A percentile compares a stretch with the other conserved stretches of the same genome.
phyloP scores from a whole-genome alignment of 371 early-diverging fungal genomes.

The Dinochytrium kinnereticum region DNA sequence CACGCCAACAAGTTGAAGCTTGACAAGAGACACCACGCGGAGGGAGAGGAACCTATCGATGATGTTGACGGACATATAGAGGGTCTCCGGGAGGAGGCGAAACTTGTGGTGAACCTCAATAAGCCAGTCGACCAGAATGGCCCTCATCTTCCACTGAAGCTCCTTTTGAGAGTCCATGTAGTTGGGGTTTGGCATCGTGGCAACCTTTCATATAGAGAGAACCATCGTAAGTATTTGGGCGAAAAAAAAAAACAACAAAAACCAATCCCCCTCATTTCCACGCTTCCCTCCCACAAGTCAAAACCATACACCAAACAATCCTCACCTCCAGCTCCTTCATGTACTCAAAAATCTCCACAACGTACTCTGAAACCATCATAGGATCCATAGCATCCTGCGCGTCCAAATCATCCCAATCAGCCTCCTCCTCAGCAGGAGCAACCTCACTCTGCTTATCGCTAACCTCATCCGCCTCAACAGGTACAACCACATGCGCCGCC shows the following conservation, averaged over 20 bases:
- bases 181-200: slow-evolving; percentile 73
- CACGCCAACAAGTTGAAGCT: slow-evolving; percentile 97
- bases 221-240: not conserved
- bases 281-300: not conserved
- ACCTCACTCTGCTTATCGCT: not conserved
- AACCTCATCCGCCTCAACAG: not conserved
- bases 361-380: slow-evolving; percentile 91
- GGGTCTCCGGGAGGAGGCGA: slow-evolving; percentile 93
- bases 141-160: slow-evolving; percentile 93
- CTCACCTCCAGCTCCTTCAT: slow-evolving; percentile 76
- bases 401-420: slow-evolving; percentile 60
- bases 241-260: slow-evolving; percentile 15
- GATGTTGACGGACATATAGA: slow-evolving; percentile 93
- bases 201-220: slow-evolving; percentile 38
- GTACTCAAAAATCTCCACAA: slow-evolving; percentile 86
- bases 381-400: slow-evolving; percentile 75
- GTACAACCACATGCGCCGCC: not conserved
- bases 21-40: slow-evolving; percentile 80
- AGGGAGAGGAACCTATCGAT: slow-evolving; percentile 95
- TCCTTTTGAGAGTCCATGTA: slow-evolving; percentile 89
- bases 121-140: slow-evolving; percentile 90
- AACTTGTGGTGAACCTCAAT: slow-evolving; percentile 92
- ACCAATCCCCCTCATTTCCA: not conserved
- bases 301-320: not conserved
- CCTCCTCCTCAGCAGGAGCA: not conserved